Base-by-base conservation (phyloP, 441 rosid genomes). In the Corymbia citriodora region DNA sequence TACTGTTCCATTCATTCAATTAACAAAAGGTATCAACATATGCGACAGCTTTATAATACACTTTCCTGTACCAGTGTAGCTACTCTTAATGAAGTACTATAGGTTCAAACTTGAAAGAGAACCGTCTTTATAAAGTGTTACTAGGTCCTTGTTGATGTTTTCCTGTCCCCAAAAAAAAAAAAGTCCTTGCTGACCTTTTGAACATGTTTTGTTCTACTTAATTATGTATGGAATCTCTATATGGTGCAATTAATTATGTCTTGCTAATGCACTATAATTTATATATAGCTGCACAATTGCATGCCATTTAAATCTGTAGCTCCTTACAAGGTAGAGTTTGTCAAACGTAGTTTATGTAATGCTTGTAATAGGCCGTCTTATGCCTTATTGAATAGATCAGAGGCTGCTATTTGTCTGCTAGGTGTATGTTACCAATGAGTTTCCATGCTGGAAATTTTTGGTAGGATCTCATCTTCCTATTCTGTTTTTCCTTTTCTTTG, bases 361-460 rank as follows among this genome's bases (percentile, higher is more conserved):
- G 27, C 49, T 72, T 72, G 49, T 72, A 0, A 72, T 48, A 72
- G 82, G 49, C 27, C 45, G 2, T 72, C 82, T 72, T 5, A 36
- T 72, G 49, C 19, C 49, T 36, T 72, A 19, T 36, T 72, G 49
- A 72, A 36, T 36, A 72, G 49, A 72, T 72, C 45, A 33, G 14
- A 59, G 81, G 82, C 25, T 72, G 49, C 82, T 72, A 33, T 72
- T 72, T 25, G 7, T 72, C 48, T 74, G 50, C 85, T 45, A 40
- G 85, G 85, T 74, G 85, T 40, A 40, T 12, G n/a, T 74, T 74
- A 74, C n/a, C n/a, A 74, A 40, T 74, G 85, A 74, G 85, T 74
- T 74, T 45, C 29, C 85, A 40, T 74, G 25, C 85, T 74, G 52
- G 85, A 40, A 40, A 7, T 21, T 74, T 74, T 74, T 3, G 85